Evolutionary conservation across 2,329 filamentous ascomycete genomes (phyloP), one percentile per base, ranked within the genome.

Genomic region (Albophoma yamanashiensis): DNA sequence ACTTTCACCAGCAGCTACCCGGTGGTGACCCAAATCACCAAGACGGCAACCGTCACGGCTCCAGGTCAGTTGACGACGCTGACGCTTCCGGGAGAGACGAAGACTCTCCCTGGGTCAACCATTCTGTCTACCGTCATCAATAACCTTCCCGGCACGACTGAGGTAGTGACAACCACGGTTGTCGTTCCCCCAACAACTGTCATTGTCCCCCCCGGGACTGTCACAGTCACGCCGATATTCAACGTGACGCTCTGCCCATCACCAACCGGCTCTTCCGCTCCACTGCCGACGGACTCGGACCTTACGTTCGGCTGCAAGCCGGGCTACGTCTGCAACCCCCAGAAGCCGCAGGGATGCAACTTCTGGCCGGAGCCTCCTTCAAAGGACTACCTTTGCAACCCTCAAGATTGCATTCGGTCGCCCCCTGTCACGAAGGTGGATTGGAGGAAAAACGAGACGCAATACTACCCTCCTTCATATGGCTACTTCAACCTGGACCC

Each of bases 401-500:
- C 74, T 0, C 59, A 68, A 14, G 70, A 77, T 63, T 85, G 82
- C 64, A 69, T 79, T 1, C 64, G 65, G 3, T 68, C 82, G 12
- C 81, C 78, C 0, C 60, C 67, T 0, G 68, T 73, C 62, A 65
- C 66, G 1, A 64, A 64, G 1, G 68, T 76, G 0, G 66, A 66
- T 0, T 86, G 82, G 83, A 65, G 70, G 0, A 64, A 69, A 1
- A 76, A 78, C 59, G 60, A 74, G 52, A 83, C 80, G 0, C 63
- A 72, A 20, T 84, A 81, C 66, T 86, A 80, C 63, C 79, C 79
- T 2, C 76, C 80, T 1, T 64, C 66, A 4, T 63, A 64, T 15
- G 82, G 79, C 4, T 89, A 88, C 68, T 89, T 85, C 73, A 80
- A 89, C 61, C 76, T 89, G n/a, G 76, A 85, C 59, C 75, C 87